These are phyloP conservation scores for Ophiocordyceps camponoti-floridani DNA, from an alignment of 2,329 filamentous ascomycete genomes.

Conservation along the genomic window DNA sequence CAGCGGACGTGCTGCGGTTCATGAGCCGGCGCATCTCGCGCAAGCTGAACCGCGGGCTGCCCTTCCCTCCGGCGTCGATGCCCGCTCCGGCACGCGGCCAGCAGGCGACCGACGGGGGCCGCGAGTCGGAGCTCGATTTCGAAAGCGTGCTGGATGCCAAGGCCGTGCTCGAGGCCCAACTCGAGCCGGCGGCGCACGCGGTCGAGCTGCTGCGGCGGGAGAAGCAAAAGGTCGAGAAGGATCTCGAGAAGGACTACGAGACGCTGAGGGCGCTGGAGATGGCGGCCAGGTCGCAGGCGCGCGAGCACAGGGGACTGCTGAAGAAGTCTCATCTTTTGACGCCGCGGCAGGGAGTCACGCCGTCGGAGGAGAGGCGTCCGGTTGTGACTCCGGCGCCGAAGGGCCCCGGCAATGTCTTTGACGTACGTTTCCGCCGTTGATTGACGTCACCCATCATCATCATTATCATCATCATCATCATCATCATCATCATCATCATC, in stretches of 20 bases:
- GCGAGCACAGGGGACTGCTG: constrained; percentile 28
- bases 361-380: constrained; percentile 1
- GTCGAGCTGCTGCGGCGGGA: constrained; percentile 42
- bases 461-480: neutral
- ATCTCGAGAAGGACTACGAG: constrained; percentile 37
- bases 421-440: constrained; percentile 1
- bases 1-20: constrained; percentile 34
- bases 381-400: constrained; percentile 1
- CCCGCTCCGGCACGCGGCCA: constrained; percentile 5
- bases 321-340: constrained; percentile 32
- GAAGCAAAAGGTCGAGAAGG: constrained; percentile 34
- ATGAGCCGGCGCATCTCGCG: constrained; percentile 36
- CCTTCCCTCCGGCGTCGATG: constrained; percentile 41
- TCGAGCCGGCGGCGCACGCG: constrained; percentile 44
- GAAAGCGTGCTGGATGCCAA: constrained; percentile 46
- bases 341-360: constrained; percentile 13
- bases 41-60: constrained; percentile 40
- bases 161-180: constrained; percentile 33
- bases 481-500: too few species aligned
- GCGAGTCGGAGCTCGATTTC: constrained; percentile 45
- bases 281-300: constrained; percentile 36
- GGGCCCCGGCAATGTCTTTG: constrained; percentile 3
- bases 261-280: constrained; percentile 30
- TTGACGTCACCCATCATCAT: neutral
- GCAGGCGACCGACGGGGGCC: constrained; percentile 18